Evolutionary conservation across 306 rosid genomes (phyloP), one percentile per base, ranked within the genome.

Genomic region (Cercis canadensis): DNA sequence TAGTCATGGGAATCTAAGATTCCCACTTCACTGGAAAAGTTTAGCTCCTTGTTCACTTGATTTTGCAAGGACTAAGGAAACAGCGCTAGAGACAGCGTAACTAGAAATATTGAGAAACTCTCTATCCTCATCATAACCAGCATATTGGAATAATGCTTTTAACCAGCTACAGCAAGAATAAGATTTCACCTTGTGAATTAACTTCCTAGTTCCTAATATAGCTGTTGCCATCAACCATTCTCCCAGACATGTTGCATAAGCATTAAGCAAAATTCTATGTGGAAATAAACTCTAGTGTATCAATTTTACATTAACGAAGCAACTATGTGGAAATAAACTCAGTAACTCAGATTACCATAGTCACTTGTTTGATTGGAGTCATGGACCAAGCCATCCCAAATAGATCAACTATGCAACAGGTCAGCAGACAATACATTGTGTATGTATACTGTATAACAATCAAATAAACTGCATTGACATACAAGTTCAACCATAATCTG

Each of bases 161-260:
- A 88, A 70, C 93, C 90, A 88, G 63, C 56, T 46, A 57, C n/a
- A 1, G 69, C 77, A 83, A 33, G 74, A 40, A 76, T 74, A 65
- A 39, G 90, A 81, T 32, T 36, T 70, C 51, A 79, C 84, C 71
- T 62, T 70, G 12, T 46, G 18, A 7, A 34, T 59, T 72, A 88
- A 75, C 58, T 76, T 75, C 36, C 74, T 55, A 62, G 85, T 82
- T 62, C n/a, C n/a, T n/a, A n/a, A n/a, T n/a, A 79, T 61, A 59
- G 75, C 71, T 59, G 76, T 21, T 4, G 88, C 83, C 6, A 80
- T 44, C 52, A 52, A 53, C 87, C 89, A 79, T 41, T 82, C 74
- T 33, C 90, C 90, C 52, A 83, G 85, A 77, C 90, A 68, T 39
- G 79, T 82, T 37, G 85, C 83, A 68, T 73, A 62, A 21, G 36